A percentile compares a stretch with the other conserved stretches of the same genome.
These are phyloP conservation scores for Sugiyamaella castrensis DNA, from an alignment of 1,139 yeast species.

Conservation along the genomic window DNA sequence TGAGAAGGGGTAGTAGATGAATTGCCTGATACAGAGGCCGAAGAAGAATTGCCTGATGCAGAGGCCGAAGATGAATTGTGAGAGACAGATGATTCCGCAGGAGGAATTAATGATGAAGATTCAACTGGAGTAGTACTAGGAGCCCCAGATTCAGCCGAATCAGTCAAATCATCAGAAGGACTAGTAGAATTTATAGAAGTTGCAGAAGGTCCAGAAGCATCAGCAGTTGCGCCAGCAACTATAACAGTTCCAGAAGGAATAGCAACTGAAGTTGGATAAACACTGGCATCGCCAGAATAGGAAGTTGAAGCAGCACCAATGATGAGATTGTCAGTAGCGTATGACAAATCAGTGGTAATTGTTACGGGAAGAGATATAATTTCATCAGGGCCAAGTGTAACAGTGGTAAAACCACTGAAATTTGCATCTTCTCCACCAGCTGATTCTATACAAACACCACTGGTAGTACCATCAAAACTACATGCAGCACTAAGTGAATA, in stretches of 20 bases:
- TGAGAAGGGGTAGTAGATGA: no score
- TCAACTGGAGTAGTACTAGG: no score
- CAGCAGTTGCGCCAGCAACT: not conserved
- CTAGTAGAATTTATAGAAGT: not conserved
- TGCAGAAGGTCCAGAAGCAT: not conserved
- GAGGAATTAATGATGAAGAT: no score
- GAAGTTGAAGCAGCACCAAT: not conserved
- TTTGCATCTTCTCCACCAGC: conserved; percentile 4
- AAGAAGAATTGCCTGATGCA: no score
- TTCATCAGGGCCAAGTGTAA: not conserved
- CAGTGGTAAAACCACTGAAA: not conserved
- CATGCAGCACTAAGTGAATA: not conserved
- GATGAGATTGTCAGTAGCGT: not conserved
- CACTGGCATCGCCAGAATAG: not conserved
- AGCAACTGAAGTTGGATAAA: not conserved
- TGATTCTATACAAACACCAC: conserved; percentile 7
- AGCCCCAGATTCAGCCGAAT: not conserved
- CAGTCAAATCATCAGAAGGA: not conserved
- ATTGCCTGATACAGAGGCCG: no score
- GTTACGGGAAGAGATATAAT: conserved; percentile 6
- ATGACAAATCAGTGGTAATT: conserved; percentile 1
- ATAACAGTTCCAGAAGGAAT: not conserved
- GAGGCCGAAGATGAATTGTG: no score
- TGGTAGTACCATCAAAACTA: conserved; percentile 2
- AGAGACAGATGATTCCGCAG: no score